Evolutionary conservation across 345 rosid genomes (phyloP), one percentile per base, ranked within the genome.

Genomic region (Melaleuca quinquenervia): DNA sequence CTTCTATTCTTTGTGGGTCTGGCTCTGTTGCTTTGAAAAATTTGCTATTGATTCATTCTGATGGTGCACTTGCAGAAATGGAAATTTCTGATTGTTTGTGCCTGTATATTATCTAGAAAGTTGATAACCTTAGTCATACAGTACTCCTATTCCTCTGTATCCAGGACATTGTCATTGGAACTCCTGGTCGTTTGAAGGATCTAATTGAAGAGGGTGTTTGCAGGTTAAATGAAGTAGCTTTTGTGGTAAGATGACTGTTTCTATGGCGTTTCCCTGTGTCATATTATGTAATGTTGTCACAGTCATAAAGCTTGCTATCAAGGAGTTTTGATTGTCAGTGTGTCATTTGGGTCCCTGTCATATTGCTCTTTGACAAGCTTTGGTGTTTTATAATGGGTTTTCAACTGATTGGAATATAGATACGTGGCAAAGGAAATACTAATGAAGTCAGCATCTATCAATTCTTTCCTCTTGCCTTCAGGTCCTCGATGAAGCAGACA

Each of bases 401-500:
- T 52, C 84, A 52, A 52, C 60, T 29, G 70, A 26, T 82, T 85
- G 44, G 83, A 50, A 14, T 74, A 36, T 78, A 53, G 32, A 55
- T 85, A 2, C 21, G 52, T 0, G 45, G n/a, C 15, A 3, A 64
- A 6, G 80, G 27, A 50, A 51, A 21, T 52, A 26, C 26, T 10
- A 51, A 26, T 64, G 18, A 18, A 70, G 48, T 36, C 2, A 12
- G 48, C 45, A 32, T 36, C 6, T 83, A n/a, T 44, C 6, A 29
- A 49, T 82, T 84, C 48, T 8, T 70, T 70, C 48, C 56, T 24
- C 50, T 54, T 78, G 85, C 85, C 82, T 93, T 53, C 86, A 97
- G 98, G 99, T 97, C 50, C 94, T 97, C 78, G 99, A 97, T 90
- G 99, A 97, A 92, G 98, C 99, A 26, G 99, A 97, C 92, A 90